Base-by-base conservation (phyloP, 2,329 filamentous ascomycete species). In the Fusarium musae region DNA sequence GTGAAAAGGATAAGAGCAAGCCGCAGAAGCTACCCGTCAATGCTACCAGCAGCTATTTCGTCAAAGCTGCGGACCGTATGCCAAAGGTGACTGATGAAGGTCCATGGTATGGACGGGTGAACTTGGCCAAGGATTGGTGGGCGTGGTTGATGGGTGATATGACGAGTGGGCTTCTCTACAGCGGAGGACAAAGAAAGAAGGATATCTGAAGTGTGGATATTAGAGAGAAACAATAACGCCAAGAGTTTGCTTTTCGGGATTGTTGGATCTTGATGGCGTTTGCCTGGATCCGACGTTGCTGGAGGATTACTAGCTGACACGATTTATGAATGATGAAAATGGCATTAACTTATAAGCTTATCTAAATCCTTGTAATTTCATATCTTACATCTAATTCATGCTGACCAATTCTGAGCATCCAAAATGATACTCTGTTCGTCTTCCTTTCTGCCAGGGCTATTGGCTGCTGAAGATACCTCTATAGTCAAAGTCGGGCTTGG, bases 31-130 rank as follows among this genome's bases (percentile, higher is more conserved):
- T 80, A 30, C 74, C 78, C 2, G 67, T 82, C 6, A 68, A 68
- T 17, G 76, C 78, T 6, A 79, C 72, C 4, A 82, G 81, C 66
- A 81, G 71, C 53, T 84, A 84, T 67, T 79, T 83, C 44, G 64
- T 81, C 56, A 81, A 79, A 46, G 82, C 82, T 10, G 75, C 77
- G 1, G 78, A 80, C n/a, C 74, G 82, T 26, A 78, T 83, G 52
- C 83, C 82, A 13, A 82, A 83, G 61, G 73, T 77, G n/a, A 83
- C 80, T 8, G 78, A 79, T 16, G 61, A 80, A 49, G 75, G 75
- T 0, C 79, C 80, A 2, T 84, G 80, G 82, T 84, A 84, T 37
- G 82, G 81, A 1, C 75, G 82, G 3, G 74, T 71, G 26, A 79
- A 79, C 42, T 65, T 82, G 39, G 63, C 76, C 6, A 65, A 77